Base-by-base conservation (phyloP, 345 rosid species). In the Eucalyptus sp. region DNA sequence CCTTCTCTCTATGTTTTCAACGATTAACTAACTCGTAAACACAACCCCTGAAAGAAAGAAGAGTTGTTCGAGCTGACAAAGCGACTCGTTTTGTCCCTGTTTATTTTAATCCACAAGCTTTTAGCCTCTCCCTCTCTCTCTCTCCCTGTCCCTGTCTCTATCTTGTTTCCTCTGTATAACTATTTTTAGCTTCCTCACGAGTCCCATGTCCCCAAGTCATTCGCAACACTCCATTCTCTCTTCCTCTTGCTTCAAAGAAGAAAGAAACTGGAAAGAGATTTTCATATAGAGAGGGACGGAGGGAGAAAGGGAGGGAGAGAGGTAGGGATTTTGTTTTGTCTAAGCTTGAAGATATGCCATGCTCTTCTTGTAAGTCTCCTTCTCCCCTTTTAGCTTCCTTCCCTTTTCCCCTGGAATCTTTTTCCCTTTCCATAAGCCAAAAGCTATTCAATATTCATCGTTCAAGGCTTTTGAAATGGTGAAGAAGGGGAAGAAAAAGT, bases 361-460 rank as follows among this genome's bases (percentile, higher is more conserved):
- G 91, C 96, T 92, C 93, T 93, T 90, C 93, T 92, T 94, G 94
- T 88, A 95, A 97, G 97, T 93, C 92, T 96, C 93, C 93, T 88
- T 58, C 91, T 89, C 92, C 91, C 90, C 88, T 90, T 43, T 86
- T 86, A 14, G 80, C 8, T 12, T 44, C 76, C 83, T n/a, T 48
- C 56, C 86, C 84, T 86, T 85, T 7, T 88, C 44, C 41, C 86
- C 22, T 50, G 31, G 50, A 88, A 88, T 88, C 89, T 71, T 86
- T 85, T 83, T 85, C 87, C 49, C 88, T 87, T 88, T 86, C 44
- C 88, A 86, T 86, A 56, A 86, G 88, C 76, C 49, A 48, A 86
- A 41, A 52, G 48, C 37, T 14, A 37, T 37, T 37, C 83, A 41
- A 37, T 37, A 18, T 12, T 76, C 48, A 18, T 37, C 81, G 22